Evolutionary conservation across 192 early-diverging fungal species (phyloP).

Genomic region (Gaertneriomyces sp.): DNA sequence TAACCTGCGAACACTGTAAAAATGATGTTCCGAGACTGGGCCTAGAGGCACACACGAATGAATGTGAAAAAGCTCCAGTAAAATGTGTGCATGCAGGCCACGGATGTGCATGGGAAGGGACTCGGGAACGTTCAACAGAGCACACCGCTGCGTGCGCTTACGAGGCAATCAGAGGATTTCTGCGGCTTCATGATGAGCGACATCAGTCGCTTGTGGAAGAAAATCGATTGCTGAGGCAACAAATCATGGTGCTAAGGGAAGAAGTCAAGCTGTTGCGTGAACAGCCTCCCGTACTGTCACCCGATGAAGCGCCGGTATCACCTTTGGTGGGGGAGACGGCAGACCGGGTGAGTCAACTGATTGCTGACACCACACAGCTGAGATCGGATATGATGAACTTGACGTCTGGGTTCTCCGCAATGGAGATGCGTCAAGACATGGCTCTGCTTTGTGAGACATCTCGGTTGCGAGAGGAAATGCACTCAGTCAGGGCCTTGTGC

Average conservation of each 20-base stretch:
- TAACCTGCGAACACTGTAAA: neutral
- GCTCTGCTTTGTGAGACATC: slow-evolving; percentile 65
- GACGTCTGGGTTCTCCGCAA: slow-evolving; percentile 48
- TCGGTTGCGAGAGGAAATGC: slow-evolving; percentile 66
- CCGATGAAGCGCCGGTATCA: neutral
- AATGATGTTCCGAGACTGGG: neutral
- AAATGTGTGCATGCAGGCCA: slow-evolving; percentile 37
- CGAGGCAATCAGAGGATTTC: slow-evolving; percentile 56
- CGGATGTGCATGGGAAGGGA: slow-evolving; percentile 64
- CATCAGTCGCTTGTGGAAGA: slow-evolving; percentile 45
- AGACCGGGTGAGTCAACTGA: slow-evolving; percentile 9
- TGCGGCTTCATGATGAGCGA: slow-evolving; percentile 44
- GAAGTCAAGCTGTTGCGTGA: slow-evolving; percentile 18
- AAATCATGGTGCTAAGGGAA: slow-evolving; percentile 8
- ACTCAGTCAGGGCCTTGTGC: slow-evolving; percentile 59
- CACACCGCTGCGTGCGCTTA: slow-evolving; percentile 57
- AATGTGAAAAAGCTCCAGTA: slow-evolving; percentile 34
- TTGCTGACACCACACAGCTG: slow-evolving; percentile 6
- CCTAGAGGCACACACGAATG: slow-evolving; percentile 47
- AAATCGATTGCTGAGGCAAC: slow-evolving; percentile 36
- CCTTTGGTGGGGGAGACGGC: neutral
- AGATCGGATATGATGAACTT: slow-evolving; percentile 56
- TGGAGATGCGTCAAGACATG: slow-evolving; percentile 68
- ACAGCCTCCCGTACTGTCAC: neutral
- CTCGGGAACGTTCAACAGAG: slow-evolving; percentile 30